Conservation (phyloP, 345 rosid genomes). For the Dimocarpus longan region DNA sequence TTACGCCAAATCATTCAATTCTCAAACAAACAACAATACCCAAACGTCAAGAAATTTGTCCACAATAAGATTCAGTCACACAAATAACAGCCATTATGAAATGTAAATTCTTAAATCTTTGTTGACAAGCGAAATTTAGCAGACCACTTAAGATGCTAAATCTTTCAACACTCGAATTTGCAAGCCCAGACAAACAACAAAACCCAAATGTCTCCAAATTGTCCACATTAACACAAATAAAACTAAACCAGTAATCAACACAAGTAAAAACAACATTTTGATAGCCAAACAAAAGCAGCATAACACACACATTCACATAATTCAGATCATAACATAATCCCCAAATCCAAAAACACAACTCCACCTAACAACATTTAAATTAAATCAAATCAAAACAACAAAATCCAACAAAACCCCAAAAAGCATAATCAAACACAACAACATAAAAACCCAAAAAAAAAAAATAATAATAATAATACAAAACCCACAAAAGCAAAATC, state of each 20-base stretch:
- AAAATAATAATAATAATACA: background rate
- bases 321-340: background rate
- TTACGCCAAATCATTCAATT: background rate
- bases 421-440: background rate
- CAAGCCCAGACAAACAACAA: background rate
- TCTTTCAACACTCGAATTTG: background rate
- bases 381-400: background rate
- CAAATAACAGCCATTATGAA: background rate
- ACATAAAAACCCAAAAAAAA: background rate
- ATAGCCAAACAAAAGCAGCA: background rate
- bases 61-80: background rate
- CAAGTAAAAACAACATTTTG: background rate
- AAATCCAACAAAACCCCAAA: background rate
- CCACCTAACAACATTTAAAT: background rate
- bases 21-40: background rate
- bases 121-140: background rate
- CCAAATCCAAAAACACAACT: background rate
- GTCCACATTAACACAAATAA: background rate
- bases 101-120: background rate
- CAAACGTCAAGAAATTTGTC: background rate
- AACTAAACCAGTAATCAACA: constrained; percentile 3
- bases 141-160: background rate
- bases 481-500: background rate
- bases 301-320: background rate
- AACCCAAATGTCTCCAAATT: background rate